phyloP scores from a whole-genome alignment of 306 rosid genomes.

The Biancaea sappan region DNA sequence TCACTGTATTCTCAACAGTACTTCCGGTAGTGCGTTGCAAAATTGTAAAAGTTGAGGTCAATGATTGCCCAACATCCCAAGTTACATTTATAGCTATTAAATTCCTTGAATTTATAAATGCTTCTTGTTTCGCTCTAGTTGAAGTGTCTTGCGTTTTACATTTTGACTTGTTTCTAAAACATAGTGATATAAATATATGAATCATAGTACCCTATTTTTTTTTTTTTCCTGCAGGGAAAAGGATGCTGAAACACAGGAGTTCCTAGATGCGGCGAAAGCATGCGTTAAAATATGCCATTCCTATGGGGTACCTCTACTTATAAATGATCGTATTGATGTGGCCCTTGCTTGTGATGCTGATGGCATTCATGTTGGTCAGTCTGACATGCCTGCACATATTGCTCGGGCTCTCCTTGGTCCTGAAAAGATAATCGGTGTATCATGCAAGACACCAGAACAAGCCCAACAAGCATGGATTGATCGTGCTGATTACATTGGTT shows the following conservation, averaged over 20 bases:
- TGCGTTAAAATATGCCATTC: conserved; percentile 73
- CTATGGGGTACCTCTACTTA: conserved; percentile 71
- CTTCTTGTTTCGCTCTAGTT: conserved; percentile 8
- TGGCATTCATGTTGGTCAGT: conserved; percentile 94
- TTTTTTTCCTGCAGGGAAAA: conserved; percentile 65
- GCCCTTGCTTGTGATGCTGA: conserved; percentile 93
- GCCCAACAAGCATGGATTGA: conserved; percentile 82
- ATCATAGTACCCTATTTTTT: conserved; percentile 7
- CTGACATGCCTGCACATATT: conserved; percentile 73
- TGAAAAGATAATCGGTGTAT: conserved; percentile 82
- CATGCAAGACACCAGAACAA: conserved; percentile 91
- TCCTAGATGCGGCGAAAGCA: conserved; percentile 77
- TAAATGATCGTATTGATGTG: conserved; percentile 85
- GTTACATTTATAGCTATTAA: neutral
- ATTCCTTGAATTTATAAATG: neutral
- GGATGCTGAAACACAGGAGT: conserved; percentile 69
- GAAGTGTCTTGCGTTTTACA: conserved; percentile 20
- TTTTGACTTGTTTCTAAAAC: conserved; percentile 3
- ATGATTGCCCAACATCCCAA: conserved; percentile 1
- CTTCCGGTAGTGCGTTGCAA: conserved; percentile 4
- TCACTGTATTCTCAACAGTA: neutral
- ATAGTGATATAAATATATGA: neutral
- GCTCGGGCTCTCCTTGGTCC: conserved; percentile 80
- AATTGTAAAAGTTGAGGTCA: neutral
- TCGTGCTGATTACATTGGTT: conserved; percentile 89